Base-by-base conservation (phyloP, 352 stramenopile species). In the Pythium volutum region DNA sequence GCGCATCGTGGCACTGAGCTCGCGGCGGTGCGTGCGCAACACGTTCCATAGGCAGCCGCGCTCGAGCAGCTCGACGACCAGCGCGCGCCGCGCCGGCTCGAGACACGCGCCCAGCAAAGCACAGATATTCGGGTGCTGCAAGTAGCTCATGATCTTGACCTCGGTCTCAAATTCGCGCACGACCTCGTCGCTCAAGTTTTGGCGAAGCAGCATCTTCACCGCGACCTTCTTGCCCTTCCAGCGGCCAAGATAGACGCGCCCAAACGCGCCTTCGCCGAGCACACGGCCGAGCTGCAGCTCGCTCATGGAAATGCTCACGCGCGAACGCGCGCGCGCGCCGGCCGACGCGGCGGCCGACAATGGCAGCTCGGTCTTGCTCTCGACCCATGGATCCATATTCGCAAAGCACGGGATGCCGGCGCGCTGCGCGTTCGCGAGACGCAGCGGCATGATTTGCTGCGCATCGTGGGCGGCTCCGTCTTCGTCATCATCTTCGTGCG, bases 101-200 rank as follows among this genome's bases (percentile, higher is more conserved):
- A 98, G 76, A 75, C 95, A 98, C 46, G 96, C 96, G 27, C 96
- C 96, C 39, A 99, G 91, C 59, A 98, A 91, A 33, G 97, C 84
- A 68, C 97, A 98, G 58, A 99, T 97, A 76, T 98, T 99, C 6
- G 96, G 96, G 79, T 99, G 97, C 50, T 87, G 70, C 57, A 99
- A 83, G 39, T 87, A 78, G 57, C 84, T 91, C 84, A 92, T 92
- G 66, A 94, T 94, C 68, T 89, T 77, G 23, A 89, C 74, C 62
- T 94, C 84, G 27, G 76, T 79, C 69, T 94, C 79, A 59, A 94
- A 94, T 57, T 94, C 84, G 6, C 71, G 67, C 48, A 89, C 66
- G 15, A 92, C 76, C 15, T 89, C 81, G 0, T 73, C 70, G 33
- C 73, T 87, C 39, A 94, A 61, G 48, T 92, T 81, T 51, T 91